phyloP scores from a whole-genome alignment of 495 filamentous ascomycete genomes.

The Daldinia decipiens region DNA sequence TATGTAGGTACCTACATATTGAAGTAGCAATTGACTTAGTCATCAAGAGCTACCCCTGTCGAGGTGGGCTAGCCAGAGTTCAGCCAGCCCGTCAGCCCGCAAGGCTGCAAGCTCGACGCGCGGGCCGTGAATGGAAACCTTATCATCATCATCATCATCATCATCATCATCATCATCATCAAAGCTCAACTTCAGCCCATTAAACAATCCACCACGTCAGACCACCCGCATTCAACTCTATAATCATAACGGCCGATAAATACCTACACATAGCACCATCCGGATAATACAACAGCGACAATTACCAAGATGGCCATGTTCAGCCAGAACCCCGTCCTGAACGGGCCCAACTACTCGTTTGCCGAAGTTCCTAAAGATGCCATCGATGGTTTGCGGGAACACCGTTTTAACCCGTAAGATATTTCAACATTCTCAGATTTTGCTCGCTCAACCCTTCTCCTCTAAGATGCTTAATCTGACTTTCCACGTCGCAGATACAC shows the following conservation, averaged over 20 bases:
- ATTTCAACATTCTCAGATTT: slow-evolving; percentile 12
- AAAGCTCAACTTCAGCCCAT: slow-evolving; percentile 37
- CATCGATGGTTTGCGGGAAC: slow-evolving; percentile 66
- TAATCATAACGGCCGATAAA: neutral
- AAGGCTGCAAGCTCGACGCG: slow-evolving; percentile 65
- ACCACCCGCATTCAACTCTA: slow-evolving; percentile 11
- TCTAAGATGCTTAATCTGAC: slow-evolving; percentile 23
- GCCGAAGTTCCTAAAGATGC: slow-evolving; percentile 60
- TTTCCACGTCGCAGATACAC: slow-evolving; percentile 75
- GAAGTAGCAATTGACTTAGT: slow-evolving; percentile 31
- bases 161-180: slow-evolving; percentile 30
- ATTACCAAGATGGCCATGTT: slow-evolving; percentile 65
- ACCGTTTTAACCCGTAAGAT: slow-evolving; percentile 92
- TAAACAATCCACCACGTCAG: slow-evolving; percentile 18
- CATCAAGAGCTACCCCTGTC: slow-evolving; percentile 47
- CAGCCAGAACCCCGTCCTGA: slow-evolving; percentile 70
- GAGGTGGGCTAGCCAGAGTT: neutral
- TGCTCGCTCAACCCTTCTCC: neutral
- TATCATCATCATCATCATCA: slow-evolving; percentile 31
- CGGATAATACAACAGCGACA: slow-evolving; percentile 21
- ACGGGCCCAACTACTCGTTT: slow-evolving; percentile 69
- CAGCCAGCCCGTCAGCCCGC: neutral
- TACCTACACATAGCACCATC: slow-evolving; percentile 1
- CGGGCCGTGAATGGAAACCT: slow-evolving; percentile 32
- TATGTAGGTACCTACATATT: neutral